phyloP scores from a whole-genome alignment of 768 basidiomycete genomes.

The Mycena olivaceomarginata region DNA sequence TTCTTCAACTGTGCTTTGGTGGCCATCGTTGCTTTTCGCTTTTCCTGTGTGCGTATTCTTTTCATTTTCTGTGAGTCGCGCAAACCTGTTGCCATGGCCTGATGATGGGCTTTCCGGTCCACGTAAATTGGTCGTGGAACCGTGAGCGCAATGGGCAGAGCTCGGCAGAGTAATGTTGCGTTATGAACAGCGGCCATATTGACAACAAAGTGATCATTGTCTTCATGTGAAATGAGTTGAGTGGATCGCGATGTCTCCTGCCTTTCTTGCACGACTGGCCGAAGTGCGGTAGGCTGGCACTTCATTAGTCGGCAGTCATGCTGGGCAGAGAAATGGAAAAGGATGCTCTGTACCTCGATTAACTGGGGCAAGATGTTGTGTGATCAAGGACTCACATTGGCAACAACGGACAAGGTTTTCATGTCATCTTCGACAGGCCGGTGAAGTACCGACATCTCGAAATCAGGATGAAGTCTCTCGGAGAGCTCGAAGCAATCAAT shows the following conservation, averaged over 20 bases:
- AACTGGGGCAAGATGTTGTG: neutral
- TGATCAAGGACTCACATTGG: too few species aligned
- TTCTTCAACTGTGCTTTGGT: neutral
- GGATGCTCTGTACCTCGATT: neutral
- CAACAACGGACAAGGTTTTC: too few species aligned
- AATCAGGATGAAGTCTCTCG: neutral
- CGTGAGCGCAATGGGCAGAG: neutral
- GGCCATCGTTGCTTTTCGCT: neutral
- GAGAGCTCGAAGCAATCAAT: neutral
- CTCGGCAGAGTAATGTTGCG: neutral
- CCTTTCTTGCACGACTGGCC: slow-evolving; percentile 34
- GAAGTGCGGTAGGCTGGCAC: slow-evolving; percentile 25
- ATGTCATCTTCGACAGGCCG: neutral
- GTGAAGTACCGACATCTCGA: neutral
- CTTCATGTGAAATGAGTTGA: slow-evolving; percentile 19
- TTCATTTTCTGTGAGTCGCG: neutral
- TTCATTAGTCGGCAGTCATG: neutral
- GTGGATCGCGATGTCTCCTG: slow-evolving; percentile 25
- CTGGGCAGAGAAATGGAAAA: neutral
- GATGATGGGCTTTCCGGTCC: neutral
- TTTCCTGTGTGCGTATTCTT: neutral
- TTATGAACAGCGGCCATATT: slow-evolving; percentile 31
- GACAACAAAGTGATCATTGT: slow-evolving; percentile 42
- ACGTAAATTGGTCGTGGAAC: neutral
- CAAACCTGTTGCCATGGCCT: neutral